phyloP scores from a whole-genome alignment of 208 protist genomes.

The Leishmania gerbilli region DNA sequence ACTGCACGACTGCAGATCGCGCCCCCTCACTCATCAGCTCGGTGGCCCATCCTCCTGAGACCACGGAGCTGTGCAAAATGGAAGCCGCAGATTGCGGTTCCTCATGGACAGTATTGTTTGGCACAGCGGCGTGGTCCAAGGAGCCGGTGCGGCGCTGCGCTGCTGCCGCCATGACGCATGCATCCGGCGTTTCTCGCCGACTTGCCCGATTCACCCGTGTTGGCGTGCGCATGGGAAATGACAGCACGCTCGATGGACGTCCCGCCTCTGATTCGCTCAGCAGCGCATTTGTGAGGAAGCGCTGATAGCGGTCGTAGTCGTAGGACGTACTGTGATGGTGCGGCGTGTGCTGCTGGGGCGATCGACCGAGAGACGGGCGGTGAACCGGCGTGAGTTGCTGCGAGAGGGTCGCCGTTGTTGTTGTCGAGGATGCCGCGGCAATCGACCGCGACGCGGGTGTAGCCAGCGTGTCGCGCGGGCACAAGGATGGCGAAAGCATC shows the following conservation, averaged over 20 bases:
- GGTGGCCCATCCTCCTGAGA: neutral
- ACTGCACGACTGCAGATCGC: neutral
- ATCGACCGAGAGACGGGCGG: constrained; percentile 4
- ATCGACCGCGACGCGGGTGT: neutral
- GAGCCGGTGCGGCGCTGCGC: neutral
- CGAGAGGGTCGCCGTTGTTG: constrained; percentile 2
- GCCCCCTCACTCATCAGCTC: neutral
- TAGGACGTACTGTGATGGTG: constrained; percentile 24
- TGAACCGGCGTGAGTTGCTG: constrained; percentile 15
- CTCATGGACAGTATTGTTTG: neutral
- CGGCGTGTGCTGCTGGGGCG: neutral
- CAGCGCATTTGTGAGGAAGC: constrained; percentile 23
- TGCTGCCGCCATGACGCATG: neutral
- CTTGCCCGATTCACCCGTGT: neutral
- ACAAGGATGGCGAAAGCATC: neutral
- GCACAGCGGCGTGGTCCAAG: neutral
- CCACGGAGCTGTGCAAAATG: neutral
- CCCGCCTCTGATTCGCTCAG: constrained; percentile 15
- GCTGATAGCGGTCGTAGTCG: constrained; percentile 25
- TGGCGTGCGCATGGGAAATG: constrained; percentile 11
- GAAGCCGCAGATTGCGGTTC: neutral
- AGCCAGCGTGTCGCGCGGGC: neutral
- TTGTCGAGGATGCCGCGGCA: neutral
- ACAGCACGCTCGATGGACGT: constrained; percentile 10
- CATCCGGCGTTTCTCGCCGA: constrained; percentile 3